Evolutionary conservation across 495 filamentous ascomycete genomes (phyloP), one percentile per base, ranked within the genome.

Genomic region (Hypoxylon crocopeplum): DNA sequence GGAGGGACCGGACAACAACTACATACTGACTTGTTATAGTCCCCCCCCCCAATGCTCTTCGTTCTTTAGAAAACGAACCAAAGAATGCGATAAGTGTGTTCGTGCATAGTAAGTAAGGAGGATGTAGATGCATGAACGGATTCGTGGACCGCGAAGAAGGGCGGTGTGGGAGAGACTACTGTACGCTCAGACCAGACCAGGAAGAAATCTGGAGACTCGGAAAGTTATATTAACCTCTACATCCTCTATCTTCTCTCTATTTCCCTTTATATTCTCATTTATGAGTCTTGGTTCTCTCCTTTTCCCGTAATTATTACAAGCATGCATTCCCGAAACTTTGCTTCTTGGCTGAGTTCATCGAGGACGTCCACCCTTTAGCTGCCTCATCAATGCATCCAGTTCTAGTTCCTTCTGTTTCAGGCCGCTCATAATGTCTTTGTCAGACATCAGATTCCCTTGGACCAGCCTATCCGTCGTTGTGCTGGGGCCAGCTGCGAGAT

Each of bases 391-490:
- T n/a, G 44, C 45, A 7, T 64, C 54, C 22, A 64, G 24, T 29
- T 48, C 21, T 2, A 17, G 5, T 32, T 46, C 25, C 44, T 54
- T 59, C 16, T 36, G 24, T 20, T 53, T 32, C 19, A 59, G 1
- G 10, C 13, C 25, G 10, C 20, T 32, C 32, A 42, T 22, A 11
- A 64, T 54, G 1, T 54, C 44, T 20, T 48, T 5, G 19, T 64
- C 49, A 11, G 60, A 64, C 30, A 46, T 49, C 7, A 64, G 12
- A 1, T 40, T 54, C 10, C 60, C 60, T 36, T 64, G 54, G 30
- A 52, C 51, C 1, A 69, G 66, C 10, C 66, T 62, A 7, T 69
- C 66, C 3, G 66, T 61, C 6, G 59, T 40, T 1, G 62, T 66
- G 17, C 47, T 51, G 12, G 66, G 66, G 4, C 12, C 33, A 21